Base-by-base conservation (phyloP, 192 early-diverging fungal species). In the Funneliformis geosporum region DNA sequence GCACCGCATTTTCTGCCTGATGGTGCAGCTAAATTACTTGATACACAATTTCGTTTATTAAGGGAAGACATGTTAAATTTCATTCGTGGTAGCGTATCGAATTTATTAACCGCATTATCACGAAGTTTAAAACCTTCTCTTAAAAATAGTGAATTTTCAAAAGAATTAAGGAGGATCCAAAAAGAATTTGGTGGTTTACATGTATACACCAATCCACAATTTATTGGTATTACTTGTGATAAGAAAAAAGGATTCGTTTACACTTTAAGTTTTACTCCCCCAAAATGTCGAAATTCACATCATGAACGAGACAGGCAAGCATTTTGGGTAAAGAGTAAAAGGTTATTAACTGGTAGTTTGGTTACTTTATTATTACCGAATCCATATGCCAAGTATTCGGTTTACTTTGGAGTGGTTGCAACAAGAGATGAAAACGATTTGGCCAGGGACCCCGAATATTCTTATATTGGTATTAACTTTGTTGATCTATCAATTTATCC, bases 41-140 rank as follows among this genome's bases (percentile, higher is more conserved):
- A 92, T 79, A 86, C 80, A 21, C 88, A 91, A 67, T 92, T 91
- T 74, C 88, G 90, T 1, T 79, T 92, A 5, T 82, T 90, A 23
- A 76, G 91, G 14, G 90, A 92, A 66, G 91, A 92, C 40, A 81
- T 90, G 79, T 65, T 91, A 46, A 76, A 80, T 25, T 61, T 88
- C 33, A 23, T 91, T 1, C 80, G 86, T 0, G 73, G 60, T 8
- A 85, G 89, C 2, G 67, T 91, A 11, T 50, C 55, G 25, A 75
- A 79, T 39, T 90, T 90, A 74, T 60, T 67, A 1, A 68, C 72
- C 8, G 76, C 39, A 5, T n/a, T 72, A 28, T 50, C 55, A 21
- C 75, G 64, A 25, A 71, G 81, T 12, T 80, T 83, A 12, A 33
- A 2, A 33, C 33, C 33, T 33, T 33, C 33, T 33, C 33, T 33